These are phyloP conservation scores for Scutellaria minor DNA, from an alignment of 257 asterid species.

Conservation along the genomic window DNA sequence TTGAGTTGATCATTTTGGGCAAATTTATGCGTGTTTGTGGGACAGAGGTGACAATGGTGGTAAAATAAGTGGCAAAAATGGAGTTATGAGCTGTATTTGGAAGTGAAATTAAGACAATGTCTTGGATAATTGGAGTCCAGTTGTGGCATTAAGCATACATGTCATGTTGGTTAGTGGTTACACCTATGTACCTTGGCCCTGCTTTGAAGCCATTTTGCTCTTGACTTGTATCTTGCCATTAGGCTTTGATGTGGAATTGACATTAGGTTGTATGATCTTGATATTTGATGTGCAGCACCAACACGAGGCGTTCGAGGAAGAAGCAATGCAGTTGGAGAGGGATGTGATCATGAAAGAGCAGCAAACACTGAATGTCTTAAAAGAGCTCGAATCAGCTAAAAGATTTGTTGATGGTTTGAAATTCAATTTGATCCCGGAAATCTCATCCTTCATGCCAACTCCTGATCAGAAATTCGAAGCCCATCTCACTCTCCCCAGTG, in stretches of 20 bases:
- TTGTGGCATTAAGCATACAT: too few species aligned
- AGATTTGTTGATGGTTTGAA: constrained; percentile 64
- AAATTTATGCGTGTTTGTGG: not conserved
- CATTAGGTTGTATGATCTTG: not conserved
- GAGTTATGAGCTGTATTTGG: constrained; percentile 4
- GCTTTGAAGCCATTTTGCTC: too few species aligned
- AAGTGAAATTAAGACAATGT: not conserved
- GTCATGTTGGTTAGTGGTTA: too few species aligned
- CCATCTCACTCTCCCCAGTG: constrained; percentile 53
- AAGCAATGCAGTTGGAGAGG: constrained; percentile 60
- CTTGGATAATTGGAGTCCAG: too few species aligned
- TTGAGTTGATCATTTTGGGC: not conserved
- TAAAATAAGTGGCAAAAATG: not conserved
- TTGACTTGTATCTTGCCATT: too few species aligned
- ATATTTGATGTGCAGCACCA: constrained; percentile 41
- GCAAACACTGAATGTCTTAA: constrained; percentile 65
- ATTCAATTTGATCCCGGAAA: constrained; percentile 55
- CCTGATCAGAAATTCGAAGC: constrained; percentile 41
- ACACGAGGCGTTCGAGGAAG: constrained; percentile 54
- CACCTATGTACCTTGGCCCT: too few species aligned
- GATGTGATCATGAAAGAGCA: constrained; percentile 66
- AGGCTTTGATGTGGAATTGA: too few species aligned
- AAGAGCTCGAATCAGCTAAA: constrained; percentile 69
- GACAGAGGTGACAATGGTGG: too few species aligned
- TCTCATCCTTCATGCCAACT: constrained; percentile 47